Evolutionary conservation across 805 yeast genomes (phyloP), one percentile per base, ranked within the genome.

Genomic region (Lipomyces yamadae): DNA sequence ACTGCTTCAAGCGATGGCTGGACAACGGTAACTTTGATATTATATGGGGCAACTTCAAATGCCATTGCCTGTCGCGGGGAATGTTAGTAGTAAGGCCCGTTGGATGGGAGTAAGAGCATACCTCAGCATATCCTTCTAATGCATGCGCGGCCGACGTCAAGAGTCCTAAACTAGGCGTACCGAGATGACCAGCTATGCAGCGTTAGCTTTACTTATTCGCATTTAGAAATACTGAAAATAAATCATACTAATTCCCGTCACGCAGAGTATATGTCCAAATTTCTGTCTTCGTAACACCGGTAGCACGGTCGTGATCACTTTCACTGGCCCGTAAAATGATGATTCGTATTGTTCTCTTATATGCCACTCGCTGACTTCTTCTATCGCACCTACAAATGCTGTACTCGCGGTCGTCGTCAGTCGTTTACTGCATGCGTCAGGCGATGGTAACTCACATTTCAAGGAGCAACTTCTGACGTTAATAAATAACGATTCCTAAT

Each of bases 71-170:
- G n/a, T 15, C 35, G 2, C 32, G 30, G 24, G 24, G 24, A 58
- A n/a, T 7, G 61, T 58, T 11, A 58, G 30, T 58, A 7, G 30
- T n/a, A 5, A 18, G 15, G n/a, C 24, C 18, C 29, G 48, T 42
- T 42, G 48, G 48, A 42, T 42, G 24, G 8, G n/a, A 42, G 48
- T 15, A 32, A 29, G 11, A 42, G 30, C 32, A 6, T 52, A 52
- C 55, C 62, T 76, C 79, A 8, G 68, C 59, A 61, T 74, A 76
- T n/a, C 78, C 78, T 64, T 76, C 79, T 24, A 76, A 62, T 3
- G 77, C 78, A 45, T 74, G 75, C 30, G 68, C 65, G 13, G 78
- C 77, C 11, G 76, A 64, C 5, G 75, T 65, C 42, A 70, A 52
- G 15, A 74, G 65, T 3, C 76, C 74, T 48, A 76, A 58, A 2